phyloP scores from a whole-genome alignment of 2,329 filamentous ascomycete species.

The Aspergillus melleus region DNA sequence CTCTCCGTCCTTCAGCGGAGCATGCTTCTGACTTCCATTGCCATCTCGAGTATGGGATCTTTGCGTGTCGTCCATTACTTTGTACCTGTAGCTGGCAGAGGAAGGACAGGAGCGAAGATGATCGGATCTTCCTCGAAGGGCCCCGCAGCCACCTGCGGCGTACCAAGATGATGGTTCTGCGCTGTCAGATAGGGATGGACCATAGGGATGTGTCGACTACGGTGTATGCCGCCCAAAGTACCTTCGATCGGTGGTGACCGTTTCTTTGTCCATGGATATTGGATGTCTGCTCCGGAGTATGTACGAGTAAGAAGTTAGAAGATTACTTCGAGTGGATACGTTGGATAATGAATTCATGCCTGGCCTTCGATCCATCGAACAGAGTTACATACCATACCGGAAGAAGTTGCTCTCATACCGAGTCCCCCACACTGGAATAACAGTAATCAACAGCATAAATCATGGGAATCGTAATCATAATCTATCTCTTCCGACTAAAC shows the following conservation, averaged over 20 bases:
- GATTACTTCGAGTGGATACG: no score
- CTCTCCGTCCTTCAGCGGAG: not conserved
- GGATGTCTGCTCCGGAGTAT: not conserved
- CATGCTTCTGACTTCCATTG: not conserved
- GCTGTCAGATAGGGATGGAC: conserved; percentile 19
- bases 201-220: conserved; percentile 9
- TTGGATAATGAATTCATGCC: not conserved
- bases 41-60: not conserved
- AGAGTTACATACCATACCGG: conserved; percentile 21
- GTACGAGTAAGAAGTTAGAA: not conserved
- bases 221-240: not conserved
- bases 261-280: not conserved
- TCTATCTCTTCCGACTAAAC: not conserved
- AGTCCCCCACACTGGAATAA: conserved; percentile 13
- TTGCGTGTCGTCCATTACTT: not conserved
- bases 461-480: conserved; percentile 9
- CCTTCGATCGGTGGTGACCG: not conserved
- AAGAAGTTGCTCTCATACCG: conserved; percentile 16
- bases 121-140: conserved; percentile 3
- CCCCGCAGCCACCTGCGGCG: conserved; percentile 24
- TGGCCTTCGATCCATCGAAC: conserved; percentile 10
- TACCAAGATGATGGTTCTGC: conserved; percentile 24
- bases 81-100: not conserved
- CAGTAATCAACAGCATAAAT: not conserved
- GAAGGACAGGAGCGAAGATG: not conserved